These are phyloP conservation scores for Epichloe brachyelytri DNA, from an alignment of 2,329 filamentous ascomycete species.

Conservation along the genomic window DNA sequence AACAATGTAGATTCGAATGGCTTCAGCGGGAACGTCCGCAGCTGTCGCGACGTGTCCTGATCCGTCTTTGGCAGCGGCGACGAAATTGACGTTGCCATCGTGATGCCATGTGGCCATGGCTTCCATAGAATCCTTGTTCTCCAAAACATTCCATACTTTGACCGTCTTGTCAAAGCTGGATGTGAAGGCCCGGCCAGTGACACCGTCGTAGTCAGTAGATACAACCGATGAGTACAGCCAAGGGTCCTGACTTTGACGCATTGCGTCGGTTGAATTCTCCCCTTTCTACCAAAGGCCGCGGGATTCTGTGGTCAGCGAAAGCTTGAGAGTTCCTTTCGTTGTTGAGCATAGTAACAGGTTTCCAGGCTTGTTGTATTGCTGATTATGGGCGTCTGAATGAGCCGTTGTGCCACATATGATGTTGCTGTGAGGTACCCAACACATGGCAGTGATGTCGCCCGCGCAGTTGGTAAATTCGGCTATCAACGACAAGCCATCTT, in stretches of 20 bases:
- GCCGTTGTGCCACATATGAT: slow-evolving; percentile 51
- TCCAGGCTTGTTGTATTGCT: slow-evolving; percentile 53
- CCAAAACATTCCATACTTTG: slow-evolving; percentile 40
- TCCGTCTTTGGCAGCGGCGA: slow-evolving; percentile 36
- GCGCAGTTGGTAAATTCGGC: slow-evolving; percentile 48
- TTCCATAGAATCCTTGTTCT: slow-evolving; percentile 27
- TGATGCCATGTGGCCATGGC: slow-evolving; percentile 39
- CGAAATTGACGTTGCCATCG: slow-evolving; percentile 48
- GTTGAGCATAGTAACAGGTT: slow-evolving; percentile 46
- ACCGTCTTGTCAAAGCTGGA: slow-evolving; percentile 50
- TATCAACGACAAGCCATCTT: slow-evolving; percentile 38
- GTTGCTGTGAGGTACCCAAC: slow-evolving; percentile 39
- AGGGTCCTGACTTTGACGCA: slow-evolving; percentile 45
- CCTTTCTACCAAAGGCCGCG: slow-evolving; percentile 38
- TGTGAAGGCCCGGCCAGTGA: slow-evolving; percentile 37
- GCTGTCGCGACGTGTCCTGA: slow-evolving; percentile 44
- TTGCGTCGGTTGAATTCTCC: slow-evolving; percentile 42
- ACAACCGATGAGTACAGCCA: slow-evolving; percentile 55
- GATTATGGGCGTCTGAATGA: slow-evolving; percentile 49
- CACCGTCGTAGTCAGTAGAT: slow-evolving; percentile 41
- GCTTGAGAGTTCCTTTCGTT: slow-evolving; percentile 31
- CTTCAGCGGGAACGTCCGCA: slow-evolving; percentile 38
- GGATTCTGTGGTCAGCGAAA: slow-evolving; percentile 43
- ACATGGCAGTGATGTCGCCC: slow-evolving; percentile 45
- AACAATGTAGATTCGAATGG: slow-evolving; percentile 45